Conservation (phyloP, 2,329 filamentous ascomycete genomes). For the Ceratocystis albifundus region DNA sequence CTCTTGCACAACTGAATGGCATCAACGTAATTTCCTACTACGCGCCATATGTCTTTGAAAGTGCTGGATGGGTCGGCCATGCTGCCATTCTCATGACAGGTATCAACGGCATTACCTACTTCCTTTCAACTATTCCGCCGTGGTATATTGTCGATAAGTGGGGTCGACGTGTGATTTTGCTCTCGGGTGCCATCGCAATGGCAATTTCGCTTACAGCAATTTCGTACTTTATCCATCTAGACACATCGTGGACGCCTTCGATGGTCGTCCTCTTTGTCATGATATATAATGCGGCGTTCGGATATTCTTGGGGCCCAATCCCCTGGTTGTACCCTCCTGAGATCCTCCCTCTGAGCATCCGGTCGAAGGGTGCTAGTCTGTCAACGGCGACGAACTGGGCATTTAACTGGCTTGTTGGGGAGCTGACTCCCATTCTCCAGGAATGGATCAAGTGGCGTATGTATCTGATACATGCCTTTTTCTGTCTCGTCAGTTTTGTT, state of each 20-base stretch:
- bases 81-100: conserved; percentile 93
- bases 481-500: conserved; percentile 89
- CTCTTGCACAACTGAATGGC: conserved; percentile 88
- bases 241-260: conserved; percentile 64
- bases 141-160: conserved; percentile 95
- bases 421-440: conserved; percentile 87
- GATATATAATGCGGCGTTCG: conserved; percentile 96
- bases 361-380: conserved; percentile 90
- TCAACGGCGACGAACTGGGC: conserved; percentile 97
- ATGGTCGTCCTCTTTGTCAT: conserved; percentile 91
- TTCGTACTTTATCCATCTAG: conserved; percentile 89
- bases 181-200: conserved; percentile 86
- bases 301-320: conserved; percentile 89
- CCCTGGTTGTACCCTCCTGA: conserved; percentile 98
- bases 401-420: conserved; percentile 94
- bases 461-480: conserved; percentile 92
- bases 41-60: conserved; percentile 89
- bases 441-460: conserved; percentile 86
- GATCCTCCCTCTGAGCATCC: conserved; percentile 89
- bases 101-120: conserved; percentile 82
- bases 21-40: conserved; percentile 99
- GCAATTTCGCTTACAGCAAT: conserved; percentile 75
- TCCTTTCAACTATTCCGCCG: conserved; percentile 83
- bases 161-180: conserved; percentile 77
- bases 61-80: conserved; percentile 87